Base-by-base conservation (phyloP, 768 basidiomycete species). In the Clitopilus hobsonii region DNA sequence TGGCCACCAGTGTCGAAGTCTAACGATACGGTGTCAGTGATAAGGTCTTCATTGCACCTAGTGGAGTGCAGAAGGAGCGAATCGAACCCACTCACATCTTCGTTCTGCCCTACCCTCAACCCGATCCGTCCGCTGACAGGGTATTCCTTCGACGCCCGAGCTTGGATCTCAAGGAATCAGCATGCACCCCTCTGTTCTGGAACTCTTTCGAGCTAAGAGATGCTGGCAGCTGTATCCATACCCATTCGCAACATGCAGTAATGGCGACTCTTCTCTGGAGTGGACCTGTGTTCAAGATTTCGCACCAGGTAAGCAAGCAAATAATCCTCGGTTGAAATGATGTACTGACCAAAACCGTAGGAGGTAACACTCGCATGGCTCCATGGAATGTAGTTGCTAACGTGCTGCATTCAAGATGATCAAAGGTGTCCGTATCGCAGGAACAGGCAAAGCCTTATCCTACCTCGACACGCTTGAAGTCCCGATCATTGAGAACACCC, bases 101-200 rank as follows among this genome's bases (percentile, higher is more conserved):
- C 60, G 92, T 94, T 5, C 76, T 94, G 24, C 88, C 91, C 0
- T 94, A 82, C 63, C 88, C 88, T 0, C 86, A 87, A 65, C 67
- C 76, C 1, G 68, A 75, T 3, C 75, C 82, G 1, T 79, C 86
- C 58, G 75, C 82, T 8, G 85, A 89, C 64, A 80, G 91, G 52
- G 74, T 86, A 53, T 92, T 93, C 68, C 80, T 94, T 51, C 82
- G 92, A 51, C 83, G 86, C 24, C 91, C 93, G 8, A 73, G 75
- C 10, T 67, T 75, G 57, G 80, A 84, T 55, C 76, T 94, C 56
- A 93, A 90, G 62, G 91, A 94, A 63, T 90, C 88, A 0, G 89
- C 89, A 0, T 94, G 93, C 67, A 94, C 92, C 0, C 93, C 93
- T 11, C 74, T 94, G 14, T 95, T 95, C 74, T 94, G 90, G 90